Percentiles rank a stretch among this genome's conserved stretches.
These are phyloP conservation scores for Sonneratia caseolaris DNA, from an alignment of 345 rosid genomes.

Conservation along the genomic window DNA sequence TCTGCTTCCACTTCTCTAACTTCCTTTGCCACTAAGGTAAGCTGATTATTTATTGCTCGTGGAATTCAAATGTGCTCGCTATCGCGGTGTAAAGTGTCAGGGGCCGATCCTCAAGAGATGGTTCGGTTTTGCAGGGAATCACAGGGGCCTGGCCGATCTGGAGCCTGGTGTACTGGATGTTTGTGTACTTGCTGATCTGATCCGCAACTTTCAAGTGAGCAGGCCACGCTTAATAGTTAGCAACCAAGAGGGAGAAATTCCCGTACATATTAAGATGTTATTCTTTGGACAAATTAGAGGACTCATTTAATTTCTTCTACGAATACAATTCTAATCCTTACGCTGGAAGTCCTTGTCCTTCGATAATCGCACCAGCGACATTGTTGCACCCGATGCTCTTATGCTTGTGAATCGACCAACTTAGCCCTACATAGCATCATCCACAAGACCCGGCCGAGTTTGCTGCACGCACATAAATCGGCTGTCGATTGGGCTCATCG, in stretches of 20 bases:
- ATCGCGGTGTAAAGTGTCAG: too few relatives aligned
- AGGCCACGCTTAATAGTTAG: background rate
- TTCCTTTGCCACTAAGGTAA: background rate
- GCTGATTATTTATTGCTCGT: background rate
- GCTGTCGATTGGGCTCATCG: too few relatives aligned
- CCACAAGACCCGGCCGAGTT: too few relatives aligned
- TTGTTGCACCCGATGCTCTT: too few relatives aligned
- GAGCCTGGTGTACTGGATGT: slow-evolving; percentile 1
- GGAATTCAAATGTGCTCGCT: background rate
- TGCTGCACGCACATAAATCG: too few relatives aligned
- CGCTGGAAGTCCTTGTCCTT: too few relatives aligned
- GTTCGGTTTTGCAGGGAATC: background rate
- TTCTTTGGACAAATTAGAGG: background rate
- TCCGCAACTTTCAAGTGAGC: background rate
- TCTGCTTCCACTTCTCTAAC: background rate
- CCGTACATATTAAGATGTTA: background rate
- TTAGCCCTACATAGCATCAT: too few relatives aligned
- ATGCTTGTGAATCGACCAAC: too few relatives aligned
- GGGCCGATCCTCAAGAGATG: too few relatives aligned
- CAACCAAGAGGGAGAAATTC: background rate
- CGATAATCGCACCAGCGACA: too few relatives aligned
- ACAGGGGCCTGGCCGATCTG: background rate
- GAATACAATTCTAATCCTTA: too few relatives aligned
- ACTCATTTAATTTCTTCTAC: background rate
- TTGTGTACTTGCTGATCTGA: slow-evolving; percentile 1